Percentiles rank a stretch among this genome's conserved stretches.
phyloP scores from a whole-genome alignment of 257 asterid genomes.

The Scutellaria barbata region DNA sequence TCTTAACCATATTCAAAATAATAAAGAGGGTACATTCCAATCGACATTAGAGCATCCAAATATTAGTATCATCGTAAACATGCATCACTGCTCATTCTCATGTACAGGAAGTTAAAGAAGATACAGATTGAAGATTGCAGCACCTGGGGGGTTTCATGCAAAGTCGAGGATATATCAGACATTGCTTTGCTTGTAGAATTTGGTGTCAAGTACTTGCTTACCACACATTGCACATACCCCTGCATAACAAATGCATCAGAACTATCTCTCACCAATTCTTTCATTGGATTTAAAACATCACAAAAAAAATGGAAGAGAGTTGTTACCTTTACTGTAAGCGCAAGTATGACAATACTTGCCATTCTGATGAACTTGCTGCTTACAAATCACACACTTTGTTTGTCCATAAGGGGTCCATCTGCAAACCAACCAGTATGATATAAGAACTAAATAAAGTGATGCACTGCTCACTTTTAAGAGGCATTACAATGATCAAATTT shows the following conservation, averaged over 20 bases:
- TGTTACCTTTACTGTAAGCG: slow-evolving; percentile 90
- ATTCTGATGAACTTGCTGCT: slow-evolving; percentile 99
- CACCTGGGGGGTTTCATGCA: background rate
- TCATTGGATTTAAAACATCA: background rate
- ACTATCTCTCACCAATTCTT: background rate
- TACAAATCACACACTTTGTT: slow-evolving; percentile 85
- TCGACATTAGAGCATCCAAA: slow-evolving; percentile 9
- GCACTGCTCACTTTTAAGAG: background rate
- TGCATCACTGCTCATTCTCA: slow-evolving; percentile 20
- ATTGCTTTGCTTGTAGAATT: slow-evolving; percentile 94
- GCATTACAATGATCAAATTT: background rate
- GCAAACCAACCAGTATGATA: slow-evolving; percentile 37
- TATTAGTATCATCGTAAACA: background rate
- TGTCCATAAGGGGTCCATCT: slow-evolving; percentile 98
- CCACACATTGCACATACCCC: slow-evolving; percentile 99
- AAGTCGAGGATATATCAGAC: slow-evolving; percentile 46
- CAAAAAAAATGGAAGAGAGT: background rate
- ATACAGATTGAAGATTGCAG: slow-evolving; percentile 23
- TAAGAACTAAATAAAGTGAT: background rate
- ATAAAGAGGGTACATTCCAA: background rate
- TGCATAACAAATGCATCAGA: slow-evolving; percentile 48
- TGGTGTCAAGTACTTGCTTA: slow-evolving; percentile 97
- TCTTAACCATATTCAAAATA: slow-evolving; percentile 5
- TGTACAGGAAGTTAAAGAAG: slow-evolving; percentile 21
- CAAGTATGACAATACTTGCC: slow-evolving; percentile 97